Evolutionary conservation across 169 alveolate genomes (phyloP), one percentile per base, ranked within the genome.

Genomic region (Plasmodium knowlesi): DNA sequence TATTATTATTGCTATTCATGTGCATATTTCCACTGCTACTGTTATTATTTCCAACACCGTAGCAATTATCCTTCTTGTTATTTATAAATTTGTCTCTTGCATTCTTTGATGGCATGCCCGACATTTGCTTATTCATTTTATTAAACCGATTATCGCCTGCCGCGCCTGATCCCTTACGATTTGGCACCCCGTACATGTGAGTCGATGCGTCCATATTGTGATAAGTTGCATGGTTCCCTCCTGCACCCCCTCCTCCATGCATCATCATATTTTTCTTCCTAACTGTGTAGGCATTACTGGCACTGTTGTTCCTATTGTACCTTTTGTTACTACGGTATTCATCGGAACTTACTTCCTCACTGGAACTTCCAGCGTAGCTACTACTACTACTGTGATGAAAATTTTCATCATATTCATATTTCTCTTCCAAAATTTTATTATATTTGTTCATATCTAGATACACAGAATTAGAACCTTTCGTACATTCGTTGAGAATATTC

Each of bases 361-460:
- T 74, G 61, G 81, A 61, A 72, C 57, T 81, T 19, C 50, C 78
- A 53, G 12, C 74, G 14, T 67, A 10, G 43, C 82, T 72, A 32
- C 83, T 76, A 37, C 72, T 92, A 81, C 50, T 78, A 43, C 10
- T 80, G 25, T 72, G 67, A 53, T 53, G 50, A 57, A 53, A 28
- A 43, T 43, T 78, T 28, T 61, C 83, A 67, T 92, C 90, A 43
- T 92, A 28, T n/a, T 86, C 82, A 79, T 88, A 72, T 53, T 92
- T 78, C 43, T 82, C 76, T 8, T 46, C 57, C 81, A 92, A 32
- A 16, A 89, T 83, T 83, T 95, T 86, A 70, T 88, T 88, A 85
- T 92, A 84, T 71, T 92, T 92, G 50, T 95, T 95, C 95, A 92
- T 95, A 50, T 94, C 84, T 34, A 95, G 50, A 22, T 83, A 89